Conservation (phyloP, 345 rosid species). For the Gynandropsis gynandra region DNA sequence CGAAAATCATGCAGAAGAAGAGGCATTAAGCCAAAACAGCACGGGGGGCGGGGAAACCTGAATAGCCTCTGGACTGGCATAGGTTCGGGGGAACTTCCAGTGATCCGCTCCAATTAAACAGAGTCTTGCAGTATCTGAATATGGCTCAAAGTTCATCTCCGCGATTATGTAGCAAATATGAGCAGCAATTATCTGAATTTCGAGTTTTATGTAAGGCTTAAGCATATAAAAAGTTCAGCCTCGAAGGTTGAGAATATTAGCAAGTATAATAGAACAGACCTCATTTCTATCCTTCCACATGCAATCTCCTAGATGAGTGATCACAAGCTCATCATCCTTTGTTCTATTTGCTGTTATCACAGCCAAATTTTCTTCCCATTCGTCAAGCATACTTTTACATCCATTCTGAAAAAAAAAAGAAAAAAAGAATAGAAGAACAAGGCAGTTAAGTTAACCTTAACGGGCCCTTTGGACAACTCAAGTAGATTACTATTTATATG, state of each 20-base stretch:
- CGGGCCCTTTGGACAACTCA: neutral
- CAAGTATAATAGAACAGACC: constrained; percentile 32
- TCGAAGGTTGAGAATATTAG: neutral
- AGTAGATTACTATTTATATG: neutral
- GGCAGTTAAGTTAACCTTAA: neutral
- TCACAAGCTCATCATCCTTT: constrained; percentile 75
- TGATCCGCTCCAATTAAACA: constrained; percentile 85
- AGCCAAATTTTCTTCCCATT: constrained; percentile 86
- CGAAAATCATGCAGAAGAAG: neutral
- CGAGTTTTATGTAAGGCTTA: constrained; percentile 15
- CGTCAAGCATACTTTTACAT: constrained; percentile 66
- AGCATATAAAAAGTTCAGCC: neutral
- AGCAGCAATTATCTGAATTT: constrained; percentile 64
- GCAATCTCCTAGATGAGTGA: constrained; percentile 78
- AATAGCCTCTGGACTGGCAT: constrained; percentile 74
- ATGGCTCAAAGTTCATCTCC: constrained; percentile 74
- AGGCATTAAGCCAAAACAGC: neutral
- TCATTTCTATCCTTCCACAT: constrained; percentile 80
- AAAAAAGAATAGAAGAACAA: neutral
- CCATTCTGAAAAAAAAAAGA: constrained; percentile 34
- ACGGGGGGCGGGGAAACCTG: constrained; percentile 48
- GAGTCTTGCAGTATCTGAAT: constrained; percentile 71
- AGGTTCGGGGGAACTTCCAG: constrained; percentile 74
- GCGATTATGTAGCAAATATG: constrained; percentile 79
- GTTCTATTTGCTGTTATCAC: constrained; percentile 82